These are phyloP conservation scores for Fusarium tricinctum DNA, from an alignment of 2,329 filamentous ascomycete genomes.

Conservation along the genomic window DNA sequence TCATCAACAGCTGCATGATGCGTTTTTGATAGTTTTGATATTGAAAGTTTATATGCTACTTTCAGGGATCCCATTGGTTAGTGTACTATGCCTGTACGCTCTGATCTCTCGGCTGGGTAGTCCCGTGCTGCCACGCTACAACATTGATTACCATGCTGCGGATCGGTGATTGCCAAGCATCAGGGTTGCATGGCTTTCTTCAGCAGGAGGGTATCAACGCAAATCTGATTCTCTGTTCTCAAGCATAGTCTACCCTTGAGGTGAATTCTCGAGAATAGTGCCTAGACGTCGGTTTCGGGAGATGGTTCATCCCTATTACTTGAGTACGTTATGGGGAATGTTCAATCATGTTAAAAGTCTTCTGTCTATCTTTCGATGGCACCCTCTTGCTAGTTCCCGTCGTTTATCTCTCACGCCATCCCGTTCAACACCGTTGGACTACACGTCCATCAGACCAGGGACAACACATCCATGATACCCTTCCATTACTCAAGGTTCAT, in stretches of 20 bases:
- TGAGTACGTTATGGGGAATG: too few relatives aligned
- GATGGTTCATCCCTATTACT: background rate
- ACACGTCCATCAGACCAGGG: background rate
- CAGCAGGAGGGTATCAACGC: background rate
- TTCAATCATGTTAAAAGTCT: background rate
- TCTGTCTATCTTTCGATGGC: background rate
- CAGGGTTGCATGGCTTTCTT: background rate
- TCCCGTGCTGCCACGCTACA: constrained; percentile 4
- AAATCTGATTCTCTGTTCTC: background rate
- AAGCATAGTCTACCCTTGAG: background rate
- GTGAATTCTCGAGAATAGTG: background rate
- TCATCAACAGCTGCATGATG: constrained; percentile 11
- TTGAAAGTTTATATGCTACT: background rate
- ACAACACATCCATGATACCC: background rate
- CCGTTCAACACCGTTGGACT: background rate
- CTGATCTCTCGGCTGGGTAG: background rate
- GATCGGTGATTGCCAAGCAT: constrained; percentile 1
- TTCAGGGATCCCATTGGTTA: background rate
- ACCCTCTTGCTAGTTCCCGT: background rate
- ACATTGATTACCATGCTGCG: constrained; percentile 8
- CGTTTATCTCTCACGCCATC: background rate
- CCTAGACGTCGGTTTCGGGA: background rate
- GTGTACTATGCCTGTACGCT: background rate
- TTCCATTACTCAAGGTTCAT: too few relatives aligned
- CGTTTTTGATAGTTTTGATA: constrained; percentile 3